These are phyloP conservation scores for Striga asiatica DNA, from an alignment of 257 asterid genomes.

Conservation along the genomic window DNA sequence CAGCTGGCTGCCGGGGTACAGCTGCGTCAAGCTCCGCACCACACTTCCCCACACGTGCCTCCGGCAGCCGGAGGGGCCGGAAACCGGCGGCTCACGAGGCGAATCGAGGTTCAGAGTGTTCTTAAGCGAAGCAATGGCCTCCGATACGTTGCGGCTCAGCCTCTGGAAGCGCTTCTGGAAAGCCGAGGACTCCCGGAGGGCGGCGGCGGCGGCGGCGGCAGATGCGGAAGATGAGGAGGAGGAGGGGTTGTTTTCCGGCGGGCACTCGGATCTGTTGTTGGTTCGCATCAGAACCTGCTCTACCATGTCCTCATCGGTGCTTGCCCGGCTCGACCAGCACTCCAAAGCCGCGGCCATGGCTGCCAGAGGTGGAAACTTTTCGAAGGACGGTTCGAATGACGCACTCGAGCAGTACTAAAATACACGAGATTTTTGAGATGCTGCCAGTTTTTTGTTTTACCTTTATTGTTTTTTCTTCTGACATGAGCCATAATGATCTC, in stretches of 20 bases:
- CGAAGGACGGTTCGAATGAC: too few species aligned
- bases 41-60: slow-evolving; percentile 79
- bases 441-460: too few species aligned
- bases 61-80: slow-evolving; percentile 45
- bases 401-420: too few species aligned
- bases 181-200: slow-evolving; percentile 54
- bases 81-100: slow-evolving; percentile 36
- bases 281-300: slow-evolving; percentile 90
- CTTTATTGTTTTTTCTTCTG: too few species aligned
- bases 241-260: slow-evolving; percentile 27
- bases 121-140: slow-evolving; percentile 83
- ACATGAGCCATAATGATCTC: too few species aligned
- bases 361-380: too few species aligned
- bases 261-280: slow-evolving; percentile 72
- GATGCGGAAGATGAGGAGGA: slow-evolving; percentile 17
- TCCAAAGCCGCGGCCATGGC: slow-evolving; percentile 90
- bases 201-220: slow-evolving; percentile 28
- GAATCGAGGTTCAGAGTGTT: slow-evolving; percentile 72
- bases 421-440: too few species aligned
- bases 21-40: slow-evolving; percentile 87
- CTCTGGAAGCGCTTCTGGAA: slow-evolving; percentile 75
- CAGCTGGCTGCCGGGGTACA: slow-evolving; percentile 92
- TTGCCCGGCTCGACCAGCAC: slow-evolving; percentile 91
- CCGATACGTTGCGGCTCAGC: slow-evolving; percentile 81
- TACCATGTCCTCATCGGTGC: slow-evolving; percentile 85